These are phyloP conservation scores for Albugo candida DNA, from an alignment of 352 stramenopile species.

Conservation along the genomic window DNA sequence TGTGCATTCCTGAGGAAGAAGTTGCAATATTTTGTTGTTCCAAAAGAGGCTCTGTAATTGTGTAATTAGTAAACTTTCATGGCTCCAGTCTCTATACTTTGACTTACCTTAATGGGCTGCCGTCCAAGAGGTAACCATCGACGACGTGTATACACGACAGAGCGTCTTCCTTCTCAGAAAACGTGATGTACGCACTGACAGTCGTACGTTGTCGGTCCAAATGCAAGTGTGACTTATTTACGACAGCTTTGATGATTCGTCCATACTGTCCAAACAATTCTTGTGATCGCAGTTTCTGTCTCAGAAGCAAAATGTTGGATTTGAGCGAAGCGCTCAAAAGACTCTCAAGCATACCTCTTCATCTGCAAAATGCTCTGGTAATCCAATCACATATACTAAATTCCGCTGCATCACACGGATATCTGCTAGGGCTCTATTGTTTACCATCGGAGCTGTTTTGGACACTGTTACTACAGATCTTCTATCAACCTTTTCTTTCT, in stretches of 20 bases:
- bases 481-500: constrained; percentile 70
- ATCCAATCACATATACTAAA: constrained; percentile 88
- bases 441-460: constrained; percentile 20
- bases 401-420: constrained; percentile 87
- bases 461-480: constrained; percentile 14
- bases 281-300: constrained; percentile 48
- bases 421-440: constrained; percentile 75
- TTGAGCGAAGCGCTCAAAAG: neutral
- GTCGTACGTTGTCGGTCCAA: constrained; percentile 47
- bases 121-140: constrained; percentile 79
- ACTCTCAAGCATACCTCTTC: constrained; percentile 24
- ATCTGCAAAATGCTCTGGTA: constrained; percentile 68
- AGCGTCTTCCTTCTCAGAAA: constrained; percentile 79
- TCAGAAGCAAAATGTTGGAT: neutral
- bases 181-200: constrained; percentile 88
- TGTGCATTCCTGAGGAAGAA: constrained; percentile 80
- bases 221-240: constrained; percentile 75
- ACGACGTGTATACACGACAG: constrained; percentile 81
- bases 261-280: constrained; percentile 89
- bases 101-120: constrained; percentile 33
- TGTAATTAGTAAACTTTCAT: too few relatives aligned
- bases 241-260: constrained; percentile 83
- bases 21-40: constrained; percentile 94
- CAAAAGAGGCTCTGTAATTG: constrained; percentile 67
- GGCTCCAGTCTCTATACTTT: too few relatives aligned